A percentile compares a stretch with the other conserved stretches of the same genome.
phyloP scores from a whole-genome alignment of 495 filamentous ascomycete species.

The Gamarada debralockiae region DNA sequence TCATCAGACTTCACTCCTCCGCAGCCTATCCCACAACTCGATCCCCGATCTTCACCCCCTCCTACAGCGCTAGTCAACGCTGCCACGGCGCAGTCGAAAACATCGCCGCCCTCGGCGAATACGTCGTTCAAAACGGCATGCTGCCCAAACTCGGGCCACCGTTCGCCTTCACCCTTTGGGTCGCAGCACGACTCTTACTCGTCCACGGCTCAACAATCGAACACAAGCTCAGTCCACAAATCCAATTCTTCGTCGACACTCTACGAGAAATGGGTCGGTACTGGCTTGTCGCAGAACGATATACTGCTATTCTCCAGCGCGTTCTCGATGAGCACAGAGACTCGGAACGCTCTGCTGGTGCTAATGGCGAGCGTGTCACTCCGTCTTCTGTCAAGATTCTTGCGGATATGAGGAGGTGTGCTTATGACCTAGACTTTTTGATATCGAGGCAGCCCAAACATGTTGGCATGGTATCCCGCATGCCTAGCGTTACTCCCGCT shows the following conservation, averaged over 20 bases:
- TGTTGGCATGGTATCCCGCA: constrained; percentile 30
- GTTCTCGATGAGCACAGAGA: constrained; percentile 82
- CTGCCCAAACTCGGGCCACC: constrained; percentile 79
- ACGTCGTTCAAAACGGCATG: constrained; percentile 68
- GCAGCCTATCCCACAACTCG: constrained; percentile 86
- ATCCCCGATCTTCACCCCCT: constrained; percentile 81
- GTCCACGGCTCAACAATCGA: constrained; percentile 87
- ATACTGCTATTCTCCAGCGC: constrained; percentile 72
- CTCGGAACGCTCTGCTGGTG: constrained; percentile 56
- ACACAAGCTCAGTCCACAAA: constrained; percentile 71
- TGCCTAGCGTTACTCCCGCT: constrained; percentile 37
- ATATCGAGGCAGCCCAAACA: constrained; percentile 76
- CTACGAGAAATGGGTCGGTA: constrained; percentile 73
- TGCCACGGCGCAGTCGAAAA: constrained; percentile 82
- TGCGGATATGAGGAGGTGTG: constrained; percentile 81
- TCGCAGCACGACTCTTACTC: constrained; percentile 78
- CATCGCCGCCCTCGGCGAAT: constrained; percentile 69
- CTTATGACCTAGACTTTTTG: constrained; percentile 82
- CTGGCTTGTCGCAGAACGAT: constrained; percentile 81
- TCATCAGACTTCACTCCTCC: constrained; percentile 88
- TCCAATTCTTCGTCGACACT: constrained; percentile 75
- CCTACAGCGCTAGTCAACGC: constrained; percentile 74
- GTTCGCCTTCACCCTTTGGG: constrained; percentile 89
- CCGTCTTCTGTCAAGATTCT: constrained; percentile 81
- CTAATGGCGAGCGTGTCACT: constrained; percentile 62